phyloP scores from a whole-genome alignment of 192 early-diverging fungal genomes.

The Backusella mclennaniae region DNA sequence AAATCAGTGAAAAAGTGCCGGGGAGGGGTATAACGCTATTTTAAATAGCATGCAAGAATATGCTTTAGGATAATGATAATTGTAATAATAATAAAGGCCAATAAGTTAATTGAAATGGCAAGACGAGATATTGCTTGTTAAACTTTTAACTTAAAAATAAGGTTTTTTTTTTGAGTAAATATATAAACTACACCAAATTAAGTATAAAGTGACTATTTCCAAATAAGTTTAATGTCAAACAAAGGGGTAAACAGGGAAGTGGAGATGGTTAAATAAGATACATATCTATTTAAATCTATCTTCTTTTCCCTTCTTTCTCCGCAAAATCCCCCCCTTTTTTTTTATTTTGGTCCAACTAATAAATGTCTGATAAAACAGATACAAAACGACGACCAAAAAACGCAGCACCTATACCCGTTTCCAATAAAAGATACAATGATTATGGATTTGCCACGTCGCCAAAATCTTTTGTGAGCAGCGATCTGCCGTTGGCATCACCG shows the following conservation, averaged over 20 bases:
- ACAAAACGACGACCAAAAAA: slow-evolving; percentile 6
- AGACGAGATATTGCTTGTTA: neutral
- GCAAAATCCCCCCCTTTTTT: neutral
- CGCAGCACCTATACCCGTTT: neutral
- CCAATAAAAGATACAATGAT: neutral
- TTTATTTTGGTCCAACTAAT: neutral
- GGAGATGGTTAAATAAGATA: neutral
- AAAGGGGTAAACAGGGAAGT: neutral
- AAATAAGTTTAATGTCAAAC: neutral
- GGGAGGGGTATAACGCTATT: neutral
- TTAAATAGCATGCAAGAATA: neutral
- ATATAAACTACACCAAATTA: neutral
- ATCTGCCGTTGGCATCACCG: neutral
- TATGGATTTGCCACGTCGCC: slow-evolving; percentile 3
- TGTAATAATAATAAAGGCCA: neutral
- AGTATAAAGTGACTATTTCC: neutral
- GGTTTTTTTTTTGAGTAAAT: neutral
- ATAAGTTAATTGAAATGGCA: neutral
- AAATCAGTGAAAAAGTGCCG: no score
- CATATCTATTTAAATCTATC: neutral
- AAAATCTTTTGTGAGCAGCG: neutral
- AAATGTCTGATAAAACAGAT: neutral
- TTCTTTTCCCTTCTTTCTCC: slow-evolving; percentile 1
- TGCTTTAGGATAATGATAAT: neutral
- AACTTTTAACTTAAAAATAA: neutral